Conservation (phyloP, 2,329 filamentous ascomycete genomes). For the Penicillium sp. region DNA sequence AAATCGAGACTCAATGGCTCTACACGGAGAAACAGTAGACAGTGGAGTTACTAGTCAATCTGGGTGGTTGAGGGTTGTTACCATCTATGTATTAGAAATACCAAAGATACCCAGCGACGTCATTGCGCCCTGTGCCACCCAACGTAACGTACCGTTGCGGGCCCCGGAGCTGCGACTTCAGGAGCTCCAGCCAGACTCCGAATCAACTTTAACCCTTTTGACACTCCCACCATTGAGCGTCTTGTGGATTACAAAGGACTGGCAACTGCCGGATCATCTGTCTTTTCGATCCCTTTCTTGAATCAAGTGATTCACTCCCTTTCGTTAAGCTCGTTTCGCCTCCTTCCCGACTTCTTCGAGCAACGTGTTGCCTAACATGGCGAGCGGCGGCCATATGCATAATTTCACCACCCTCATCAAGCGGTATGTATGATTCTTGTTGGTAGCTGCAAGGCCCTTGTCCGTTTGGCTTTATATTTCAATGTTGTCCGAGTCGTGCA, state of each 20-base stretch:
- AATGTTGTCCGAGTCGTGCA: constrained; percentile 9
- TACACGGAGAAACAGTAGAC: constrained; percentile 5
- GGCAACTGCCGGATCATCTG: constrained; percentile 1
- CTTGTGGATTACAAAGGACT: constrained; percentile 12
- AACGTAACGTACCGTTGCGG: constrained; percentile 21
- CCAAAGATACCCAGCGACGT: constrained; percentile 23
- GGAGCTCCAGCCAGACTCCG: constrained; percentile 24
- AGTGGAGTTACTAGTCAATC: constrained; percentile 5
- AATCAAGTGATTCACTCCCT: background rate
- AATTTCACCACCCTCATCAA: constrained; percentile 98
- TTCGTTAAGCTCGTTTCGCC: background rate
- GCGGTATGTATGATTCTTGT: constrained; percentile 67
- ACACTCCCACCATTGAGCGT: constrained; percentile 15
- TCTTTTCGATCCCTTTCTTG: background rate
- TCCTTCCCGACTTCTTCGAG: constrained; percentile 18
- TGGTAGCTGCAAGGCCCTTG: background rate
- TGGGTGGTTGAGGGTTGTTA: constrained; percentile 17
- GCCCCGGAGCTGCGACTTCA: constrained; percentile 28
- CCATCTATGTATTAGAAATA: constrained; percentile 25
- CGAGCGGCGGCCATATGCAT: constrained; percentile 80
- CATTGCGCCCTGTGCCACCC: constrained; percentile 10
- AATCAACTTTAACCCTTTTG: constrained; percentile 17
- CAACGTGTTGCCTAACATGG: constrained; percentile 59
- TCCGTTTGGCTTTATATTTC: background rate
- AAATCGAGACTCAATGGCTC: constrained; percentile 7